Percentiles rank a stretch among this genome's conserved stretches.
phyloP scores from a whole-genome alignment of 352 stramenopile species.

The Pythium oligandrum region DNA sequence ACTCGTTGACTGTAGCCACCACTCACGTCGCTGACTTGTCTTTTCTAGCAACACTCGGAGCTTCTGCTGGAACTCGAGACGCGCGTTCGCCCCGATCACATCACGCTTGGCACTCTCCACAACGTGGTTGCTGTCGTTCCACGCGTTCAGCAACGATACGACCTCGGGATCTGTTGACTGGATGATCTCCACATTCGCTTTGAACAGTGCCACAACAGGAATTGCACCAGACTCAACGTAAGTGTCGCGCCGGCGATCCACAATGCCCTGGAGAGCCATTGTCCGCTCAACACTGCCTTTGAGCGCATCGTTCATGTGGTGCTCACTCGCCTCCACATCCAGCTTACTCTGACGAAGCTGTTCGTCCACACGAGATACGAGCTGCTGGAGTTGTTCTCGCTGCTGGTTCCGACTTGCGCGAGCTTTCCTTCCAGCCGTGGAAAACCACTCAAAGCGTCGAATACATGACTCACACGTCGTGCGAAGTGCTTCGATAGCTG shows the following conservation, averaged over 20 bases:
- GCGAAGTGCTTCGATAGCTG: too few relatives aligned
- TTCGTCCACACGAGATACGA: conserved; percentile 1
- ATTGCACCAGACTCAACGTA: conserved; percentile 10
- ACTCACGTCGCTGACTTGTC: conserved; percentile 15
- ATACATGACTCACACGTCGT: too few relatives aligned
- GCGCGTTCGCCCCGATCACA: conserved; percentile 16
- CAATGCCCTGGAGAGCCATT: conserved; percentile 5
- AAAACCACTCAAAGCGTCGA: too few relatives aligned
- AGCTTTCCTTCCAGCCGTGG: too few relatives aligned
- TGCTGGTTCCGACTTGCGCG: too few relatives aligned
- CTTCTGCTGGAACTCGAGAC: conserved; percentile 20
- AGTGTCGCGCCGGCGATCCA: conserved; percentile 1
- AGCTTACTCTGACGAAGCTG: conserved; percentile 16
- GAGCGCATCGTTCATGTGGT: conserved; percentile 16
- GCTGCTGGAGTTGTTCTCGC: background rate
- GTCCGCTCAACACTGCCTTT: conserved; percentile 2
- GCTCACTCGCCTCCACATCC: conserved; percentile 14
- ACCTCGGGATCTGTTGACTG: conserved; percentile 7
- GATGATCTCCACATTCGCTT: conserved; percentile 9
- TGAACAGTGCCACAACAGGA: conserved; percentile 8
- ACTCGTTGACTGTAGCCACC: conserved; percentile 21
- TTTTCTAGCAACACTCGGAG: conserved; percentile 12
- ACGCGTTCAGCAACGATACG: conserved; percentile 7
- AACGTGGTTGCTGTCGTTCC: conserved; percentile 8
- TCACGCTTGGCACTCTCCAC: conserved; percentile 11